These are phyloP conservation scores for Sequoiadendron giganteum DNA, from an alignment of 75 land plant genomes.

Conservation along the genomic window DNA sequence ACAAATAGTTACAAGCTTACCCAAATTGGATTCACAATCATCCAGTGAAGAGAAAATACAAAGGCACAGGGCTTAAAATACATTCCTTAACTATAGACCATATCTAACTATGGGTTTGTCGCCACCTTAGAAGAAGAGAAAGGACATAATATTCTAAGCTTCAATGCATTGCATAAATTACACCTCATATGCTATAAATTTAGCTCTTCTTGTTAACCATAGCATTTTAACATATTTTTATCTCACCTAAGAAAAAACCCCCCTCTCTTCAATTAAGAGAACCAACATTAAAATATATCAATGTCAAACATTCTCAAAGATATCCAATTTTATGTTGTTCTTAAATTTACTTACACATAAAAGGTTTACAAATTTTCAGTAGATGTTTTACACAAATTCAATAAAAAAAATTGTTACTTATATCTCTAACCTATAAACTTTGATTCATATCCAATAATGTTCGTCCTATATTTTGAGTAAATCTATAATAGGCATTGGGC, in stretches of 20 bases:
- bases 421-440: conserved; percentile 38
- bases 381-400: background rate
- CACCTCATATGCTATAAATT: too few species aligned
- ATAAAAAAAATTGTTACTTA: background rate
- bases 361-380: background rate
- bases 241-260: too few species aligned
- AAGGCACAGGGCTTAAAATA: background rate
- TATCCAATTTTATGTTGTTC: too few species aligned
- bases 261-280: too few species aligned
- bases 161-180: too few species aligned
- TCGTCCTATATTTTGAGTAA: conserved; percentile 7
- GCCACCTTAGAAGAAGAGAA: background rate
- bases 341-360: background rate
- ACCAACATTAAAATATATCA: too few species aligned
- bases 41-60: background rate
- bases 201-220: too few species aligned
- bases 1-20: too few species aligned
- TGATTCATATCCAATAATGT: conserved; percentile 14
- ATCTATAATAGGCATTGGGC: conserved; percentile 55
- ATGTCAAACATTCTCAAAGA: too few species aligned
- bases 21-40: background rate
- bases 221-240: too few species aligned
- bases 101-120: background rate
- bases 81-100: background rate
- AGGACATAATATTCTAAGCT: background rate